phyloP scores from a whole-genome alignment of 768 basidiomycete species.

The Trametes gibbosa region DNA sequence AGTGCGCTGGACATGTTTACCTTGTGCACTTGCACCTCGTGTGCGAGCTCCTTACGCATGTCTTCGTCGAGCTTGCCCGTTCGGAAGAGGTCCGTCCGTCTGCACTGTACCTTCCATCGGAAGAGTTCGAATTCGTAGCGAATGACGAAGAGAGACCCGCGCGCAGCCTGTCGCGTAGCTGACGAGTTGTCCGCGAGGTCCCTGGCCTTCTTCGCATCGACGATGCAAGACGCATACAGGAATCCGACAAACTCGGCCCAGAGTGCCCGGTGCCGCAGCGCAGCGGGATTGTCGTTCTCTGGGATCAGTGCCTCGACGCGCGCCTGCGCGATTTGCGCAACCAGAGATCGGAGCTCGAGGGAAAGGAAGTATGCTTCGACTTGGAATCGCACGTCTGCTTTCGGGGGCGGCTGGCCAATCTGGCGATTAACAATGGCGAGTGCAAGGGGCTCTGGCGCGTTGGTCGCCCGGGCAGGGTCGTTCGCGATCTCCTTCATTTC shows the following conservation, averaged over 20 bases:
- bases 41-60: conserved; percentile 7
- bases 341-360: conserved; percentile 33
- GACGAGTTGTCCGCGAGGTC: conserved; percentile 25
- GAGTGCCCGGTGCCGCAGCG: conserved; percentile 8
- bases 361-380: conserved; percentile 35
- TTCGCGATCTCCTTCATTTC: conserved; percentile 25
- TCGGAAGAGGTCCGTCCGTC: conserved; percentile 5
- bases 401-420: conserved; percentile 36
- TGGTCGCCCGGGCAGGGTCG: conserved; percentile 20
- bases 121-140: conserved; percentile 29
- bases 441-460: conserved; percentile 29
- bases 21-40: conserved; percentile 11
- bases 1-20: background rate
- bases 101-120: conserved; percentile 23
- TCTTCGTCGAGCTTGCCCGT: background rate
- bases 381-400: conserved; percentile 33
- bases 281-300: background rate
- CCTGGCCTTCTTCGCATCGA: conserved; percentile 26
- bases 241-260: conserved; percentile 26
- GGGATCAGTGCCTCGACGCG: conserved; percentile 20
- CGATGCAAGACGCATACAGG: conserved; percentile 27
- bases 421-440: conserved; percentile 28
- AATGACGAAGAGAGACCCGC: conserved; percentile 19
- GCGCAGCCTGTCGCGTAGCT: conserved; percentile 30
- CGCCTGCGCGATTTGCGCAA: conserved; percentile 31